Evolutionary conservation across 805 yeast genomes (phyloP), one percentile per base, ranked within the genome.

Genomic region (Yarrowia sp.): DNA sequence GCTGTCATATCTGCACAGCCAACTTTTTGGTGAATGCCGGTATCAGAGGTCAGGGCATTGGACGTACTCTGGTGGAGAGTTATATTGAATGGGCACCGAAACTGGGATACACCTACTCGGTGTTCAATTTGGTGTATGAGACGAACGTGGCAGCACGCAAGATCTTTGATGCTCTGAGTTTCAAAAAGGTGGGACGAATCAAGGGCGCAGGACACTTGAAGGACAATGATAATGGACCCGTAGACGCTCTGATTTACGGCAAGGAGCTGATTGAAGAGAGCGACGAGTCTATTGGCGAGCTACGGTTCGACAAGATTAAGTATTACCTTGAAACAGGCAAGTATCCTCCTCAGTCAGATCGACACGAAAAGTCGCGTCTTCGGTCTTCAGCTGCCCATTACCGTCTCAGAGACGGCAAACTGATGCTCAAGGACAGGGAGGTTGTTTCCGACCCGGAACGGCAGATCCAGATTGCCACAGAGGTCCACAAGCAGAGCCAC

Each of bases 1-100:
- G 95, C 19, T 87, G 97, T 0, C 98, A 94, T 75, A 89, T 95
- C n/a, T 92, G 97, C 73, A 90, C 97, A 0, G 97, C 91, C 1
- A 89, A 89, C 22, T 90, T 94, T 73, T 80, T 94, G 43, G 98
- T 94, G 2, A 92, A 94, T 77, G 95, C 97, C 4, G 97, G 97
- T 72, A 91, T 91, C 73, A 82, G 99, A 74, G 92, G 94, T 35
- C 91, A 90, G 76, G 97, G 98, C 5, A 91, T 95, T 36, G 99
- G 98, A 5, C 82, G 89, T 68, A 89, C 95, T 0, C 77, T 95
- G 71, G 88, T 90, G 16, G 97, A 92, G 74, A 89, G 96, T 73
- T 91, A 87, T 73, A 77, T 93, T 32, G 91, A 89, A 70, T 95
- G 98, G 98, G 92, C 98, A 0, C 94, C 94, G 14, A 82, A 87